A percentile compares a stretch with the other conserved stretches of the same genome.
These are phyloP conservation scores for Hansenula anomala DNA, from an alignment of 1,139 yeast species.

Conservation along the genomic window DNA sequence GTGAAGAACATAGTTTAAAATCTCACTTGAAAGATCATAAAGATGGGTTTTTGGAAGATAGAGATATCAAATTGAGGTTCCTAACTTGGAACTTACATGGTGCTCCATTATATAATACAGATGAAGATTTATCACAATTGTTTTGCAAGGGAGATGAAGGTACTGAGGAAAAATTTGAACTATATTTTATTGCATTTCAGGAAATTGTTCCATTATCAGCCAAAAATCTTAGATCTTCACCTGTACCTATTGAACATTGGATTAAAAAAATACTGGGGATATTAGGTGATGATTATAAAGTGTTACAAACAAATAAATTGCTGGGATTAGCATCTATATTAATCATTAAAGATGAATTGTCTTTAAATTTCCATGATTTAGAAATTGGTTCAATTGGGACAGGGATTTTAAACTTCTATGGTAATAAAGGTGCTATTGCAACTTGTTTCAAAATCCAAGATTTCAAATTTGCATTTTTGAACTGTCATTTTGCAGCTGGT, in stretches of 20 bases:
- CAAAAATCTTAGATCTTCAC: slow-evolving; percentile 38
- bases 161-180: slow-evolving; percentile 24
- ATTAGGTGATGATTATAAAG: slow-evolving; percentile 22
- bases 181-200: slow-evolving; percentile 43
- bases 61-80: slow-evolving; percentile 18
- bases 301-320: slow-evolving; percentile 38
- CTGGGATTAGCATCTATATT: slow-evolving; percentile 44
- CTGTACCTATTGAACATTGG: slow-evolving; percentile 35
- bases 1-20: slow-evolving; percentile 6
- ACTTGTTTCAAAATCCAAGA: slow-evolving; percentile 34
- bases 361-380: slow-evolving; percentile 32
- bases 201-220: slow-evolving; percentile 49
- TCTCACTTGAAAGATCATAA: slow-evolving; percentile 11
- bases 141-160: slow-evolving; percentile 11
- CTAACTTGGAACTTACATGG: slow-evolving; percentile 48
- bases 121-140: slow-evolving; percentile 19
- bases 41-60: slow-evolving; percentile 11
- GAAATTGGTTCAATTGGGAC: slow-evolving; percentile 44
- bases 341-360: slow-evolving; percentile 27
- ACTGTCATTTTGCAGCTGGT: slow-evolving; percentile 69
- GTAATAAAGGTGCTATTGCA: slow-evolving; percentile 53
- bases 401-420: slow-evolving; percentile 53
- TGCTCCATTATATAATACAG: slow-evolving; percentile 23
- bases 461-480: slow-evolving; percentile 46
- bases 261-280: slow-evolving; percentile 24